phyloP scores from a whole-genome alignment of 768 basidiomycete species.

The Scleroderma bovista region DNA sequence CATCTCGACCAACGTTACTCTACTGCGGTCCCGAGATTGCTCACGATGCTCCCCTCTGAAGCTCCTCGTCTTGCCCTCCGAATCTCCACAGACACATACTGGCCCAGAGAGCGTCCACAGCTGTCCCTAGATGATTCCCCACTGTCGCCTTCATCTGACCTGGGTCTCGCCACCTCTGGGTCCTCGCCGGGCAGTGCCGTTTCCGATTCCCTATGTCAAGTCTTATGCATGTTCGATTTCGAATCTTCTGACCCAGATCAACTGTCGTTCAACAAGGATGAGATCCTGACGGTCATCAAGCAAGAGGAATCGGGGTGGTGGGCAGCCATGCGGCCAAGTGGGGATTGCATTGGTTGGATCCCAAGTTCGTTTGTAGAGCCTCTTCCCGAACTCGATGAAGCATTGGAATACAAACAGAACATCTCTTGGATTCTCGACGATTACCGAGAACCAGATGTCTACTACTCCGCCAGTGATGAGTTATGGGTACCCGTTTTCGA shows the following conservation, averaged over 20 bases:
- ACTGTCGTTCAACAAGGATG: slow-evolving; percentile 58
- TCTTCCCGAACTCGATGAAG: slow-evolving; percentile 24
- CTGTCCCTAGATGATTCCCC: slow-evolving; percentile 33
- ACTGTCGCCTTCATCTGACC: slow-evolving; percentile 11
- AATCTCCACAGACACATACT: slow-evolving; percentile 29
- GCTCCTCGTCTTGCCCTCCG: not conserved
- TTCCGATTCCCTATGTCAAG: slow-evolving; percentile 31
- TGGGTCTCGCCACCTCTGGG: slow-evolving; percentile 5
- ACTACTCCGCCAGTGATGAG: slow-evolving; percentile 9
- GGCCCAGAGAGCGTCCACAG: slow-evolving; percentile 32
- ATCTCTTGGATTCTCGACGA: slow-evolving; percentile 30
- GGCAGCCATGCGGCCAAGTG: slow-evolving; percentile 60
- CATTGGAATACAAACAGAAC: slow-evolving; percentile 45
- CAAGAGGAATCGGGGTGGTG: slow-evolving; percentile 76
- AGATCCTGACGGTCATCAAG: slow-evolving; percentile 63
- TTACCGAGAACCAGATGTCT: not conserved
- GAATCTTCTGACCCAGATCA: slow-evolving; percentile 54
- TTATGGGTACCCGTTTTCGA: slow-evolving; percentile 16
- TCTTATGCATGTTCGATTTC: slow-evolving; percentile 67
- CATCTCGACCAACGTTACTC: not conserved
- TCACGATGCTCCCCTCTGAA: not conserved
- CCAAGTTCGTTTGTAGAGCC: slow-evolving; percentile 64
- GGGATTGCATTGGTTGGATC: slow-evolving; percentile 64
- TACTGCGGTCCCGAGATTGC: not conserved
- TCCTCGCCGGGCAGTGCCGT: slow-evolving; percentile 29